Evolutionary conservation across 2,329 filamentous ascomycete species (phyloP), one percentile per base, ranked within the genome.

Genomic region (Fulvia fulva): DNA sequence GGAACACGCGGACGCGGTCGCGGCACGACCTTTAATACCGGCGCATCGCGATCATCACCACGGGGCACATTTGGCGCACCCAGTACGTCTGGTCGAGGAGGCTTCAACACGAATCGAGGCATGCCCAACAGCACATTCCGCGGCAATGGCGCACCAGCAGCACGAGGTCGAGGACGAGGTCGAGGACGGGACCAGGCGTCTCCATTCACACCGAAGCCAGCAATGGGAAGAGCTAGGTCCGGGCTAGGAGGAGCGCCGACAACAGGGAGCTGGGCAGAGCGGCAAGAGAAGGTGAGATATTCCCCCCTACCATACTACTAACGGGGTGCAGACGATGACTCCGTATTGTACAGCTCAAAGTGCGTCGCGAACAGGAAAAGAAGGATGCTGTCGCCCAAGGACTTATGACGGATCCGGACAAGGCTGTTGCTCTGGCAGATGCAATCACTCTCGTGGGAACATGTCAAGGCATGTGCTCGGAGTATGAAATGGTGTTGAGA

Each of bases 381-480:
- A 73, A 77, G 60, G 67, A 76, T 52, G 82, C 81, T 23, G 84
- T 85, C 51, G 74, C 70, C 56, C 71, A 78, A 65, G 81, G 81
- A 47, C 76, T 80, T 57, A 80, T 85, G 71, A 78, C 79, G 34
- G 81, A 87, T 67, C 84, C 84, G 5, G 80, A 84, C 58, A 82
- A 82, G 65, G 82, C 82, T n/a, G 83, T 81, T 54, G 78, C 77
- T 23, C 74, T 87, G 58, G 78, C 79, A 28, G 79, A 86, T 61
- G 83, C 84, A 26, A 85, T 87, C 65, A 85, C 82, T 21, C 79
- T 82, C 0, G 79, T 84, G 5, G 85, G 84, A 52, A 83, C 80
- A 52, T 87, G 85, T 70, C 79, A 78, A 41, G 81, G 83, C 63
- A 87, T 87, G 83, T 87, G 85, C 67, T 81, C 85, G 2, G 82